Evolutionary conservation across 2,329 filamentous ascomycete species (phyloP), one percentile per base, ranked within the genome.

Genomic region (Thermochaetoides dissita): DNA sequence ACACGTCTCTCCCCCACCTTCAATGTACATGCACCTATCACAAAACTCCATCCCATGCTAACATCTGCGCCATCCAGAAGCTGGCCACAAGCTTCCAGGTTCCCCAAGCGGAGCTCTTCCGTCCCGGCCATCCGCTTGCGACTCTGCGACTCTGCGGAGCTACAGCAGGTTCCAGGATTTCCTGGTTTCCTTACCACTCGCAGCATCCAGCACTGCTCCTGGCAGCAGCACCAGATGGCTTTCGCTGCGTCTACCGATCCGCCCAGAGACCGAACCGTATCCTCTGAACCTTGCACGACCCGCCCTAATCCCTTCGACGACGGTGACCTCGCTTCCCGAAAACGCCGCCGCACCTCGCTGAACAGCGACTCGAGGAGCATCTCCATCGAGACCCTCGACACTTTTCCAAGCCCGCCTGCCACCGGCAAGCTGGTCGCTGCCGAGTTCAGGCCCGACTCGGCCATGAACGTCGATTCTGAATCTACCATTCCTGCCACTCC

Each of bases 221-320:
- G 17, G 17, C 17, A 24, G 17, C 17, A 24, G 17, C 17, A 10
- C 62, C 69, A 65, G 64, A 74, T 74, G 71, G 70, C 72, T 65
- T 66, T 62, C 59, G 61, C 64, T 57, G 63, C 65, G 56, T 63
- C 55, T 55, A 62, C 65, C 50, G 60, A 63, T 56, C 68, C 73
- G 61, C 63, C 64, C 59, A 67, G 63, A 67, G 71, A 74, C 63
- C 71, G 72, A 61, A 69, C 71, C 55, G 65, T 67, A 61, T 79
- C 74, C 54, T 71, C 72, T 60, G 76, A 81, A 64, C 71, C 73
- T 58, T 69, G 68, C 59, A 72, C 74, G 54, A 75, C 71, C 51
- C 71, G 76, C 48, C 73, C 72, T 40, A 79, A 80, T 50, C 76
- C 76, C 34, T 80, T 79, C 57, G 68, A 77, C 61, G 74, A 78